Base-by-base conservation (phyloP, 2,329 filamentous ascomycete species). In the Cytospora chrysosperma region DNA sequence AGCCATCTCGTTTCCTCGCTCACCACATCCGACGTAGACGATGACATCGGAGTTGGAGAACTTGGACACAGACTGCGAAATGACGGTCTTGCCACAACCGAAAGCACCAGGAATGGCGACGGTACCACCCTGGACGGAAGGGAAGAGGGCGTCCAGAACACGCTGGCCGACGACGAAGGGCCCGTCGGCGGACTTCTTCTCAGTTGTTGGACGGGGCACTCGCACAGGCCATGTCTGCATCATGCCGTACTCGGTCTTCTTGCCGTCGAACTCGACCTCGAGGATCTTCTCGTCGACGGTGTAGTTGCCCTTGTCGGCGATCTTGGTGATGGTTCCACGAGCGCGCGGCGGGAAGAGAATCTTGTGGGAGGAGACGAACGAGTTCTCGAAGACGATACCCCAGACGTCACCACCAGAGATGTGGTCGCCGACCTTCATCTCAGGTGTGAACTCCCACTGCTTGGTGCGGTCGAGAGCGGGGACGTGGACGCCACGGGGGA, bases 31-130 rank as follows among this genome's bases (percentile, higher is more conserved):
- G 65, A 99, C 95, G 76, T 99, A 99, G 71, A 99, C 91, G 70
- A 99, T 99, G 73, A 98, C 92, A 76, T 99, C 95, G 77, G 91
- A 95, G 88, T 99, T 99, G 74, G 95, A 99, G 83, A 99, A 99
- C 81, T 99, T 99, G 78, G 95, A 99, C 68, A 99, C 90, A 66
- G 92, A 96, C 81, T 99, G 95, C 73, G 89, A 93, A 79, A 99
- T 99, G 81, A 99, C 95, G 72, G 95, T 99, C 88, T 99, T 99
- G 75, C 95, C 95, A 74, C 95, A 99, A 69, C 95, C 95, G 76
- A 99, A 99, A 79, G 95, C 95, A 75, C 95, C 95, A 28, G 95
- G 95, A 74, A 99, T 99, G 75, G 94, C 96, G 69, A 98, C 93
- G 52, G 95, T 99, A 75, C 95, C 95, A 77, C 95, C 95, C 81